These are phyloP conservation scores for Flaveria linearis DNA, from an alignment of 129 eudicot species.

Conservation along the genomic window DNA sequence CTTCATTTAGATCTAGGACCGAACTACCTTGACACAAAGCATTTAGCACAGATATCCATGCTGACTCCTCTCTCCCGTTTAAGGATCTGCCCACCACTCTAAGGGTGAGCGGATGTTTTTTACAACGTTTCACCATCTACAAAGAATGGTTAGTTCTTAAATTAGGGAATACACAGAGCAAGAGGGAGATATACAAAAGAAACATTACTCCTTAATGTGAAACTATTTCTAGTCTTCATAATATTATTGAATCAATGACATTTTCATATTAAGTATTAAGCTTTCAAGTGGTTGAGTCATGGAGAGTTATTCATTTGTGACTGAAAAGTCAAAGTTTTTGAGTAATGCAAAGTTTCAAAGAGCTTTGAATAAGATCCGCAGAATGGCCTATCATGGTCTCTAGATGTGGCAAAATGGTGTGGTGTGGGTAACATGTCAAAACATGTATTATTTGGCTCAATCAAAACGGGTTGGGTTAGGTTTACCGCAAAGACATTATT, in stretches of 20 bases:
- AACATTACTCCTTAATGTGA: not conserved
- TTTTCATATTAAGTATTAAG: not conserved
- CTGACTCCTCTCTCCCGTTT: slow-evolving; percentile 23
- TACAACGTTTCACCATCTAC: slow-evolving; percentile 48
- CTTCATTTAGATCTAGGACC: slow-evolving; percentile 32
- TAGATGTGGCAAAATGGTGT: not conserved
- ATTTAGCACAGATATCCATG: slow-evolving; percentile 31
- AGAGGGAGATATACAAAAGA: not conserved
- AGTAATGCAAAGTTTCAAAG: not conserved
- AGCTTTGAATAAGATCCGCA: not conserved
- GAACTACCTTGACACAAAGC: slow-evolving; percentile 26
- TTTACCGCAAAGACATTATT: not conserved
- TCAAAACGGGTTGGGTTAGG: not conserved
- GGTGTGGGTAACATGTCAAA: not conserved
- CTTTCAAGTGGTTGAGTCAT: not conserved
- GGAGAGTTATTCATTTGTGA: not conserved
- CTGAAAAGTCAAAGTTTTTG: not conserved
- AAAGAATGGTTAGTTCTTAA: not conserved
- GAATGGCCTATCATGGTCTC: not conserved
- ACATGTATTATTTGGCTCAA: not conserved
- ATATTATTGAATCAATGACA: not conserved
- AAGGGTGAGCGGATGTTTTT: slow-evolving; percentile 49
- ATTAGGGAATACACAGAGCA: not conserved
- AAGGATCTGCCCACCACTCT: slow-evolving; percentile 44
- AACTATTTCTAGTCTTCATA: not conserved